Base-by-base conservation (phyloP, 1,284 basidiomycete genomes). In the Rhodotorula sp. region DNA sequence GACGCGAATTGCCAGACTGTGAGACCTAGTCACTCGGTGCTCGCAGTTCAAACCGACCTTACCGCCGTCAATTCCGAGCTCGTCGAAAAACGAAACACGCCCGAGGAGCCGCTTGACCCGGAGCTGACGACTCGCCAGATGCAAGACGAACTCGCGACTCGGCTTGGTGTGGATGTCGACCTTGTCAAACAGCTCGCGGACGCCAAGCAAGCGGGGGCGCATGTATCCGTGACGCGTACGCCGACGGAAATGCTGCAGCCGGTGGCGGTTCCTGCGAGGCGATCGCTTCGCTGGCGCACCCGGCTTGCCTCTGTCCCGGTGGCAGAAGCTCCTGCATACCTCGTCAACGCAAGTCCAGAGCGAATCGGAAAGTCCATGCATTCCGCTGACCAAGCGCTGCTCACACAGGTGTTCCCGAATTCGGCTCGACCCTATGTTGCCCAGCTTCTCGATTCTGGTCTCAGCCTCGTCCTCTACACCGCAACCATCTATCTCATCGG, bases 151-250 rank as follows among this genome's bases (percentile, higher is more conserved):
- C 82, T 93, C 68, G 91, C 92, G 80, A 85, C 86, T 49, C 89
- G 90, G 77, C 84, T 91, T 3, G 90, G 90, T 18, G 84, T 91
- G 54, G 87, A 88, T 38, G 90, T 91, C 76, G 77, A 83, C n/a
- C 87, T 90, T 50, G 89, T 93, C 74, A 90, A 92, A 79, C 86
- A 88, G 79, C 82, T 88, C 67, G 81, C 92, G 69, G 86, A 84
- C 81, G 77, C 83, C 65, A 62, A 69, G 62, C 75, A 70, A 60
- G 45, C 15, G 18, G 54, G 54, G 2, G 21, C 7, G 23, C 52
- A 55, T 18, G 23, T 16, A 0, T 6, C 49, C n/a, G 43, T 45
- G 18, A 12, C n/a, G 6, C 54, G 38, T 7, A 23, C 43, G 18
- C 15, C 43, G n/a, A 28, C 61, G 18, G 43, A 60, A 48, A 21